These are phyloP conservation scores for Nemania sp. DNA, from an alignment of 2,329 filamentous ascomycete species.

Conservation along the genomic window DNA sequence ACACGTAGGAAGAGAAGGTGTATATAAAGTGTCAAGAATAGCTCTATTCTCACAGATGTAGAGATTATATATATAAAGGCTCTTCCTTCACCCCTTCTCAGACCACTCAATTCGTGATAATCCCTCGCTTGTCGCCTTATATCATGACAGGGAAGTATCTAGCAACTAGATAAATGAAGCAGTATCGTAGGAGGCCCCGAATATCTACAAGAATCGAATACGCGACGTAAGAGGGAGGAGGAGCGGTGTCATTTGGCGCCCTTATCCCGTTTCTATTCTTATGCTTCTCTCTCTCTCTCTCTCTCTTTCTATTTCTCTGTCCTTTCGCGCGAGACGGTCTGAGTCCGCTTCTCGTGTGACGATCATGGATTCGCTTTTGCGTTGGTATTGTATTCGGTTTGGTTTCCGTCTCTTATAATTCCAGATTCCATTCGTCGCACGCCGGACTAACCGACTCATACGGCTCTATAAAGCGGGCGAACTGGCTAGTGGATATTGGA, in stretches of 20 bases:
- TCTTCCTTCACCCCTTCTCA: background rate
- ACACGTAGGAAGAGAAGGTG: no score
- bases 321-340: no score
- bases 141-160: background rate
- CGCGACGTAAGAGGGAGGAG: constrained; percentile 1
- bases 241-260: background rate
- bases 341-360: background rate
- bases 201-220: constrained; percentile 29
- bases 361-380: background rate
- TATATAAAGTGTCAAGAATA: no score
- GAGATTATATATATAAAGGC: no score
- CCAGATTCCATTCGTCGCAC: background rate
- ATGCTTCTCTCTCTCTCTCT: background rate
- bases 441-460: background rate
- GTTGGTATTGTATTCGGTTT: no score
- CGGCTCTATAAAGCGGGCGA: background rate
- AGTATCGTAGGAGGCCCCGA: constrained; percentile 1
- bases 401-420: background rate
- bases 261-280: background rate
- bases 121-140: constrained; percentile 11
- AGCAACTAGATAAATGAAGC: background rate
- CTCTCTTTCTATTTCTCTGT: background rate
- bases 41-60: no score
- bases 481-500: background rate
- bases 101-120: background rate